phyloP scores from a whole-genome alignment of 2,329 filamentous ascomycete species.

The Paecilomyces fulvus region DNA sequence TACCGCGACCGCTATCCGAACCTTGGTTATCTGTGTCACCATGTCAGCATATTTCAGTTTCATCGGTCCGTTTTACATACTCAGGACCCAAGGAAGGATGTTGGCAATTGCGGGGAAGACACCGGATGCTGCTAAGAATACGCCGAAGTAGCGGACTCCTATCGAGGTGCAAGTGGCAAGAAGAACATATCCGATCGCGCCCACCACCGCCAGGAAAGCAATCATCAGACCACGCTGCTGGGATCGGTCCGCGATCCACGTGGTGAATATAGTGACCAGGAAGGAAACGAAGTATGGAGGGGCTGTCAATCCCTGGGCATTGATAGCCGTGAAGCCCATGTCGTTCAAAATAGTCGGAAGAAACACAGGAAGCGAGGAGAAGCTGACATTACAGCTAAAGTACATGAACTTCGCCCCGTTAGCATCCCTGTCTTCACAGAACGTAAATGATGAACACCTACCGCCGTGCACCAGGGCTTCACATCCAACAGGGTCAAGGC shows the following conservation, averaged over 20 bases:
- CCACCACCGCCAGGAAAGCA: slow-evolving; percentile 47
- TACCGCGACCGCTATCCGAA: slow-evolving; percentile 57
- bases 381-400: slow-evolving; percentile 56
- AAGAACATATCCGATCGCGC: slow-evolving; percentile 56
- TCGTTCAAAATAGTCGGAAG: slow-evolving; percentile 54
- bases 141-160: slow-evolving; percentile 43
- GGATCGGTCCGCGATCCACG: slow-evolving; percentile 57
- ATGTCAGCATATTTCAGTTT: neutral
- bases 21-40: slow-evolving; percentile 54
- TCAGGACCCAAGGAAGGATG: slow-evolving; percentile 60
- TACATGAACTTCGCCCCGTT: slow-evolving; percentile 40
- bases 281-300: slow-evolving; percentile 64
- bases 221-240: slow-evolving; percentile 58
- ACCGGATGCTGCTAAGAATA: slow-evolving; percentile 50
- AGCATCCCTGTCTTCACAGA: neutral
- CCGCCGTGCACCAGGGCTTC: slow-evolving; percentile 42
- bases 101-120: slow-evolving; percentile 63
- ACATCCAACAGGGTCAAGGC: slow-evolving; percentile 36
- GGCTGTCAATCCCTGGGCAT: slow-evolving; percentile 63
- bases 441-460: slow-evolving; percentile 14
- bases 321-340: slow-evolving; percentile 60
- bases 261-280: slow-evolving; percentile 51
- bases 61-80: slow-evolving; percentile 17
- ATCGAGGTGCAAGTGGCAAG: slow-evolving; percentile 49
- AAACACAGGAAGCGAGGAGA: slow-evolving; percentile 57